Evolutionary conservation across 2,329 filamentous ascomycete genomes (phyloP).

Genomic region (Ustulina deusta): DNA sequence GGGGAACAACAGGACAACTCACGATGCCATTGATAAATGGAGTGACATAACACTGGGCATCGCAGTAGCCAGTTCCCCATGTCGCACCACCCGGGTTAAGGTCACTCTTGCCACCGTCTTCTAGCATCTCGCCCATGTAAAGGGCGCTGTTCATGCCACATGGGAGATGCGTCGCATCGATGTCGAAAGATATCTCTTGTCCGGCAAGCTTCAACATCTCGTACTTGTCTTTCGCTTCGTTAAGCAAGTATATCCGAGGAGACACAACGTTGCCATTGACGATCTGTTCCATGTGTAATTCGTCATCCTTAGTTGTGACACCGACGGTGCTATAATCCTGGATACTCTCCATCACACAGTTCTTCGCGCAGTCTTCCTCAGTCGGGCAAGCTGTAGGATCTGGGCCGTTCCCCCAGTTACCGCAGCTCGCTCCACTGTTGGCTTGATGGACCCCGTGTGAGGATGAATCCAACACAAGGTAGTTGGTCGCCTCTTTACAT

Average conservation of each 20-base stretch:
- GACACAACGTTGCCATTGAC: constrained; percentile 50
- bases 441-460: constrained; percentile 59
- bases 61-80: constrained; percentile 56
- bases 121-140: constrained; percentile 71
- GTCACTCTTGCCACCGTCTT: constrained; percentile 65
- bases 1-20: constrained; percentile 34
- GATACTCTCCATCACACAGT: constrained; percentile 66
- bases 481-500: constrained; percentile 61
- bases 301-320: constrained; percentile 48
- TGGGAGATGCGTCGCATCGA: constrained; percentile 71
- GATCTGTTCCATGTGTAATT: constrained; percentile 56
- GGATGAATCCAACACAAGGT: constrained; percentile 62
- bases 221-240: constrained; percentile 65
- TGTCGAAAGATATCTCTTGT: constrained; percentile 72
- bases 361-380: constrained; percentile 61
- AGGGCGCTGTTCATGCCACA: constrained; percentile 73
- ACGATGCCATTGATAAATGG: constrained; percentile 55
- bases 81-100: constrained; percentile 54
- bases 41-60: constrained; percentile 54
- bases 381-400: constrained; percentile 61
- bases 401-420: constrained; percentile 50
- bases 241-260: constrained; percentile 69
- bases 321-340: constrained; percentile 57
- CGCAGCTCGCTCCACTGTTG: constrained; percentile 51
- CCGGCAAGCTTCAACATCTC: constrained; percentile 70